A percentile compares a stretch with the other conserved stretches of the same genome.
phyloP scores from a whole-genome alignment of 257 asterid species.

The Striga asiatica region DNA sequence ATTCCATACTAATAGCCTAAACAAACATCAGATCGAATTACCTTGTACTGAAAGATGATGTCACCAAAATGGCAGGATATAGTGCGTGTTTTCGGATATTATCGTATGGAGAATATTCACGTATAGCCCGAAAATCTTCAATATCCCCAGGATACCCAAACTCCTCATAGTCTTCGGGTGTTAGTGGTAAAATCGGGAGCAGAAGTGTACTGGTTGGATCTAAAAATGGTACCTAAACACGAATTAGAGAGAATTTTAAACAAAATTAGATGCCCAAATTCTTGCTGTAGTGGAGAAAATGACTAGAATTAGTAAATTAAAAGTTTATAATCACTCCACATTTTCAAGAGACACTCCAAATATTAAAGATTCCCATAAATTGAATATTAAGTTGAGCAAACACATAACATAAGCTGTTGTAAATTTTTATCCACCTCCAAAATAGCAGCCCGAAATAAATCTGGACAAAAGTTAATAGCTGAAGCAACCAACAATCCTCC shows the following conservation, averaged over 20 bases:
- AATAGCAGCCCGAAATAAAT: constrained; percentile 81
- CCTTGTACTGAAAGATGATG: constrained; percentile 77
- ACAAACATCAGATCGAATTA: constrained; percentile 17
- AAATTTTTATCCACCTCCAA: constrained; percentile 47
- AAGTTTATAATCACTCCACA: too few species aligned
- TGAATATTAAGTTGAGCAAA: too few species aligned
- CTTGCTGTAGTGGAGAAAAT: neutral
- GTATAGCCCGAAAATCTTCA: constrained; percentile 81
- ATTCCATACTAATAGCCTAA: too few species aligned
- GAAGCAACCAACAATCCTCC: constrained; percentile 94
- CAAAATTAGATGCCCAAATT: constrained; percentile 10
- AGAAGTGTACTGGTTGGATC: constrained; percentile 83
- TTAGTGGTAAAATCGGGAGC: constrained; percentile 64
- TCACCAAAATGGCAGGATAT: constrained; percentile 66
- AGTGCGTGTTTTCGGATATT: constrained; percentile 52
- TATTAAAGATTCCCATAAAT: too few species aligned
- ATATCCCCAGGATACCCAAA: too few species aligned
- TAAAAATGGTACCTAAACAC: constrained; percentile 68
- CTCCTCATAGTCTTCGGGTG: too few species aligned
- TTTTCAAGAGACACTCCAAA: too few species aligned
- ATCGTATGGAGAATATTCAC: constrained; percentile 90
- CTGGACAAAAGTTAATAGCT: constrained; percentile 67
- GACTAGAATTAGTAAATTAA: neutral
- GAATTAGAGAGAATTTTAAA: too few species aligned
- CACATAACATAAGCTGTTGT: neutral